Evolutionary conservation across 139 green algal genomes (phyloP).

Genomic region (Auxenochlorella protothecoides): DNA sequence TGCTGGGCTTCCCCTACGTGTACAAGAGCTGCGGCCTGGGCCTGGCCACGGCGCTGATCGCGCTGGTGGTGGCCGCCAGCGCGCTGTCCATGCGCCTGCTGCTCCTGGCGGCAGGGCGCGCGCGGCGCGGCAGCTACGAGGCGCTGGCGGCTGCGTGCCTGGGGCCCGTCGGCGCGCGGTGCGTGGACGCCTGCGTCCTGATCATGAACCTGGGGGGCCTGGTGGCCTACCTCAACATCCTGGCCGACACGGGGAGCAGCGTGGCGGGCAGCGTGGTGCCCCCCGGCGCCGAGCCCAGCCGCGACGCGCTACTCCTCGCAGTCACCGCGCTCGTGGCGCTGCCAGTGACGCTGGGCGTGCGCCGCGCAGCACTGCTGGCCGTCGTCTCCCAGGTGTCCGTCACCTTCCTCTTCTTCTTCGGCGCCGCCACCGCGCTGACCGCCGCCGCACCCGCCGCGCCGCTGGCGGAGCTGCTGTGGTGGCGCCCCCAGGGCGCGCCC

Average conservation of each 20-base stretch:
- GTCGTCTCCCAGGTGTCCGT: slow-evolving; percentile 49
- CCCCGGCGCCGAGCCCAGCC: slow-evolving; percentile 61
- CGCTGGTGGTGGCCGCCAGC: slow-evolving; percentile 45
- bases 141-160: too few species aligned
- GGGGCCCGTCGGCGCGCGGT: background rate
- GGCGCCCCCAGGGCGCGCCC: slow-evolving; percentile 46
- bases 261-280: slow-evolving; percentile 71
- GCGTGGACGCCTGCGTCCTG: slow-evolving; percentile 23
- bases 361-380: slow-evolving; percentile 42
- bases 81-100: slow-evolving; percentile 64
- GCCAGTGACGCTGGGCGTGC: slow-evolving; percentile 55
- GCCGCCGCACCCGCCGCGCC: slow-evolving; percentile 10
- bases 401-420: slow-evolving; percentile 61
- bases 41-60: slow-evolving; percentile 55
- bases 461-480: slow-evolving; percentile 12
- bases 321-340: slow-evolving; percentile 53
- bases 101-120: slow-evolving; percentile 54
- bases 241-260: slow-evolving; percentile 58
- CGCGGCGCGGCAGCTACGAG: slow-evolving; percentile 14
- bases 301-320: slow-evolving; percentile 41
- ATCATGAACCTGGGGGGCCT: slow-evolving; percentile 37
- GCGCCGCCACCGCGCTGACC: slow-evolving; percentile 33
- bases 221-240: slow-evolving; percentile 75
- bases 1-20: slow-evolving; percentile 49
- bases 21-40: slow-evolving; percentile 36